Base-by-base conservation (phyloP, 768 basidiomycete genomes). In the Suillus lakei region DNA sequence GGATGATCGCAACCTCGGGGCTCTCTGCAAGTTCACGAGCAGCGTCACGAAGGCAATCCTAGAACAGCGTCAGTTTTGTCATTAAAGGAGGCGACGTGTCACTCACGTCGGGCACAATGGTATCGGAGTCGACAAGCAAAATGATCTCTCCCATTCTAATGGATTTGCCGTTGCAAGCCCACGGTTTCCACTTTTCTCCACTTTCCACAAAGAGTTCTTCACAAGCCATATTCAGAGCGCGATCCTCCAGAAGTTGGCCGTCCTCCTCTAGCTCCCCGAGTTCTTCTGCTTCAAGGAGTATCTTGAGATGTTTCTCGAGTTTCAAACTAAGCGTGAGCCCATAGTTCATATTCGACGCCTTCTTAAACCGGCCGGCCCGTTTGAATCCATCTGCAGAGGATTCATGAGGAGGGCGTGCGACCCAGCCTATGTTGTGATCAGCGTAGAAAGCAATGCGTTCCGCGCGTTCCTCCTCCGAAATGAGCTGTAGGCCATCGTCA, bases 311-410 rank as follows among this genome's bases (percentile, higher is more conserved):
- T 65, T 82, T 81, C 72, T 87, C 86, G 68, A 86, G 74, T 61
- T 82, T 82, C 38, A 87, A 77, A 13, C 82, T 84, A 10, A 87
- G 75, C 13, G 79, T 77, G 26, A 83, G 77, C 7, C 86, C 91
- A 71, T 89, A 93, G 75, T 95, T 95, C 88, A 95, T 88, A 76
- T 95, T 95, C 44, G 86, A 88, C 4, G 92, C 92, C 77, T 95
- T 95, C 82, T 95, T 95, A 85, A 95, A 95, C 23, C 92, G 84
- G 8, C 93, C 93, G 1, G 89, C 83, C 46, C 88, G 81, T 76
- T 86, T 79, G 84, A 90, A 76, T 64, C 85, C 85, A 66, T 83
- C 80, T 9, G 79, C 72, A 23, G 74, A 64, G 60, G 75, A 70
- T 66, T 85, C 85, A 69, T 92, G 91, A 50, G 82, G 80, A 0